A percentile compares a stretch with the other conserved stretches of the same genome.
Conservation (phyloP, 1,139 yeast species). For the Sugiyamaella paludigena region DNA sequence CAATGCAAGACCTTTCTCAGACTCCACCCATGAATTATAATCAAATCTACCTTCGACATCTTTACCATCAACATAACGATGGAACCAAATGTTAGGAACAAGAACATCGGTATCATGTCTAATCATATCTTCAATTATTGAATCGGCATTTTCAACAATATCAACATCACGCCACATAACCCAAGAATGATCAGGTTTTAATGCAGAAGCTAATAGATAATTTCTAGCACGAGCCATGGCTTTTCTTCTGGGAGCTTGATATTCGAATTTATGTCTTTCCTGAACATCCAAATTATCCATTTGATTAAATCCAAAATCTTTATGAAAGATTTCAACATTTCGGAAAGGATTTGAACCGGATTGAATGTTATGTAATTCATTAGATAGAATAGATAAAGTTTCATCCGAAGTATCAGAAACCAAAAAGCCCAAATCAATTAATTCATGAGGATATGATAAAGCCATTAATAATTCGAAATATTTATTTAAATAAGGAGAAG, state of each 20-base stretch:
- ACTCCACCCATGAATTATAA: constrained; percentile 85
- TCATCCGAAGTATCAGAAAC: constrained; percentile 74
- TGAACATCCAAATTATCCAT: constrained; percentile 59
- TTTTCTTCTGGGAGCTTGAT: constrained; percentile 83
- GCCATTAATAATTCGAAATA: constrained; percentile 85
- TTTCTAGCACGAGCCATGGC: constrained; percentile 90
- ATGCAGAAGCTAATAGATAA: constrained; percentile 75
- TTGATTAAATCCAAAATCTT: constrained; percentile 80
- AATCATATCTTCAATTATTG: constrained; percentile 78
- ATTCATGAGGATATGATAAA: constrained; percentile 75
- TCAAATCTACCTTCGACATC: constrained; percentile 81
- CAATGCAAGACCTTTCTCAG: constrained; percentile 64
- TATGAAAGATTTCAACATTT: constrained; percentile 69
- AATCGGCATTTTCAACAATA: constrained; percentile 77
- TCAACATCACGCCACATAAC: constrained; percentile 95
- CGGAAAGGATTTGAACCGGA: constrained; percentile 51
- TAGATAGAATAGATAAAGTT: constrained; percentile 65
- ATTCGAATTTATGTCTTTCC: constrained; percentile 84
- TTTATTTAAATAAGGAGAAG: constrained; percentile 74
- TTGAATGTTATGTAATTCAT: constrained; percentile 36
- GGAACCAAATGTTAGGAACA: constrained; percentile 88
- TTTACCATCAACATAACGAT: constrained; percentile 72
- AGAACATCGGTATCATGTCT: constrained; percentile 70
- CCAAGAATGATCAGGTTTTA: constrained; percentile 87
- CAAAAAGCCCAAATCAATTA: constrained; percentile 79